Evolutionary conservation across 176 grass and related monocot genomes (phyloP).

Genomic region (Paspalum notatum): DNA sequence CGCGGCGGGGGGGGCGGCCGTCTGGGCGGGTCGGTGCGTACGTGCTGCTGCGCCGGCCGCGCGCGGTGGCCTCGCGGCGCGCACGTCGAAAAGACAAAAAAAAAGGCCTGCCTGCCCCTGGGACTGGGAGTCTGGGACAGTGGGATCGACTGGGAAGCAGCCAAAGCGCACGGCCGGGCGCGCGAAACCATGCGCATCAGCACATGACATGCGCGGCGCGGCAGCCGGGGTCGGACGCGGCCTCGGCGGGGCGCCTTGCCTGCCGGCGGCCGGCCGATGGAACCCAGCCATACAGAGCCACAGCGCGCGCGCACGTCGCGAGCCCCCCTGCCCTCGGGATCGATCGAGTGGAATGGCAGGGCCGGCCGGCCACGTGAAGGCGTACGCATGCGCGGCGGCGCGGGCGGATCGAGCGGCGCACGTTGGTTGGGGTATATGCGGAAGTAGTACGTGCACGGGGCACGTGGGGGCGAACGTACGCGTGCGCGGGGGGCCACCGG

Average conservation of each 20-base stretch:
- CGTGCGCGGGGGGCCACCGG: too few relatives aligned
- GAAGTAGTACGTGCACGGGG: background rate
- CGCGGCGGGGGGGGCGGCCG: too few relatives aligned
- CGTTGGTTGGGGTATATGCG: background rate
- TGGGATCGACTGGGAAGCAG: too few relatives aligned
- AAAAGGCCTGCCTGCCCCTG: too few relatives aligned
- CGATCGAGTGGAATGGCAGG: background rate
- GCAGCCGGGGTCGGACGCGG: too few relatives aligned
- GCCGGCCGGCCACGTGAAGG: background rate
- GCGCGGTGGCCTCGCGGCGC: too few relatives aligned
- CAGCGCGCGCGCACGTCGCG: conserved; percentile 4
- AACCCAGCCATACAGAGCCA: background rate
- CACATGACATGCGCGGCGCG: background rate
- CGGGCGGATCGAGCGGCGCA: background rate
- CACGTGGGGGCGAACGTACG: background rate
- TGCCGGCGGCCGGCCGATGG: background rate
- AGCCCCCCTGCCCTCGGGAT: too few relatives aligned
- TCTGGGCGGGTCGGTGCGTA: too few relatives aligned
- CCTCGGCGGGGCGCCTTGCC: background rate
- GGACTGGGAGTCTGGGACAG: too few relatives aligned
- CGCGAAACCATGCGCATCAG: background rate
- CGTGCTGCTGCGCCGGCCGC: too few relatives aligned
- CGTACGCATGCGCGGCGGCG: background rate
- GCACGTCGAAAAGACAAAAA: too few relatives aligned
- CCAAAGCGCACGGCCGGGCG: too few relatives aligned